Evolutionary conservation across 2,329 filamentous ascomycete species (phyloP).

Genomic region (Didymellaceae sp.): DNA sequence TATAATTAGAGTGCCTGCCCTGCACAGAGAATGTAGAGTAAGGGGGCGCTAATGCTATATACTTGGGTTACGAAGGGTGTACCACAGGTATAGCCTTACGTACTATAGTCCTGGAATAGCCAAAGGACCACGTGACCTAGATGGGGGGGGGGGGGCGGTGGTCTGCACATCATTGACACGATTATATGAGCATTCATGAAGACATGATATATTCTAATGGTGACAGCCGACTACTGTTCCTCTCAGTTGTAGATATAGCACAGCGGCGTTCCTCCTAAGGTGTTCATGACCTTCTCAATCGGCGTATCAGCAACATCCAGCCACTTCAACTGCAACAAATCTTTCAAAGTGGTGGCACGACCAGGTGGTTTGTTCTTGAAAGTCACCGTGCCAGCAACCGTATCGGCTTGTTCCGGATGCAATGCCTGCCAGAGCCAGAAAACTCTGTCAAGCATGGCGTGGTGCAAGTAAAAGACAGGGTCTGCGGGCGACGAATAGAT

Average conservation of each 20-base stretch:
- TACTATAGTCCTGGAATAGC: no score
- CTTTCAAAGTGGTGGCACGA: constrained; percentile 54
- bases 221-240: no score
- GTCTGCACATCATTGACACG: no score
- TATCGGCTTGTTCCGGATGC: constrained; percentile 17
- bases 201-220: no score
- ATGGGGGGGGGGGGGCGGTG: no score
- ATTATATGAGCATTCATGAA: no score
- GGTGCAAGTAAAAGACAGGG: constrained; percentile 52
- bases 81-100: no score
- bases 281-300: constrained; percentile 50
- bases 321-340: constrained; percentile 50
- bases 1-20: no score
- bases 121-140: no score
- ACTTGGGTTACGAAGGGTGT: no score
- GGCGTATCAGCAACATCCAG: constrained; percentile 34
- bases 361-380: constrained; percentile 53
- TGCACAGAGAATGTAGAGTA: no score
- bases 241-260: constrained; percentile 53
- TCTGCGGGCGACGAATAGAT: constrained; percentile 54
- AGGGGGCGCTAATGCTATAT: no score
- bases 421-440: constrained; percentile 57
- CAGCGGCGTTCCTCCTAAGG: constrained; percentile 50
- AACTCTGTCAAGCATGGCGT: constrained; percentile 54
- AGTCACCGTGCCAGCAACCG: constrained; percentile 48